Percentiles rank a stretch among this genome's conserved stretches.
These are phyloP conservation scores for Amanita inopinata DNA, from an alignment of 768 basidiomycete species.

Conservation along the genomic window DNA sequence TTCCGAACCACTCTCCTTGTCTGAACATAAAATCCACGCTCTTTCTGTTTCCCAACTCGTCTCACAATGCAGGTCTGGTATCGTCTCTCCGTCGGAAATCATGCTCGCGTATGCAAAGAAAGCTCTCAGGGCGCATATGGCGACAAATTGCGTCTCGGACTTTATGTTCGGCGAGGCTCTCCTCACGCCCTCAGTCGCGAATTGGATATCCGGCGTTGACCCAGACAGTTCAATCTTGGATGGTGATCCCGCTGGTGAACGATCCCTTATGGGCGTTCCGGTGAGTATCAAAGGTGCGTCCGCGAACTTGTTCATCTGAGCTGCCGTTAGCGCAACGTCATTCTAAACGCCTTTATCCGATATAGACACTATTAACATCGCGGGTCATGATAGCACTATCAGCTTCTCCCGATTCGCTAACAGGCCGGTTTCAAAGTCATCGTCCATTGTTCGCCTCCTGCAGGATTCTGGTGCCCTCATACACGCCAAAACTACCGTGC, in stretches of 20 bases:
- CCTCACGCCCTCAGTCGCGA: conserved; percentile 25
- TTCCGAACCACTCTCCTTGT: conserved; percentile 29
- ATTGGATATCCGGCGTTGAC: conserved; percentile 31
- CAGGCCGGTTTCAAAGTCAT: conserved; percentile 34
- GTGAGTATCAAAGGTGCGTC: conserved; percentile 54
- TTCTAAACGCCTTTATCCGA: conserved; percentile 1
- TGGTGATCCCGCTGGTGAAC: conserved; percentile 25
- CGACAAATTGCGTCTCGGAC: conserved; percentile 63
- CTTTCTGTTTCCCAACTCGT: conserved; percentile 40
- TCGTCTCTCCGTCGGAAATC: conserved; percentile 30
- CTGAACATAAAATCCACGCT: conserved; percentile 38
- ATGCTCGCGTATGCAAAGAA: conserved; percentile 47
- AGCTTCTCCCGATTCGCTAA: conserved; percentile 46
- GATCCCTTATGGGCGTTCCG: conserved; percentile 56
- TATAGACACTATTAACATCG: conserved; percentile 37
- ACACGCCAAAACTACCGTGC: conserved; percentile 55
- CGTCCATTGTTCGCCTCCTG: conserved; percentile 46
- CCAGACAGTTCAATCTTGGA: conserved; percentile 20
- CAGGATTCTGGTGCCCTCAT: conserved; percentile 56
- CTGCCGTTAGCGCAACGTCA: conserved; percentile 8
- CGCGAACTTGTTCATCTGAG: neutral
- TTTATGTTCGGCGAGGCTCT: conserved; percentile 45
- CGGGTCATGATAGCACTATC: conserved; percentile 51
- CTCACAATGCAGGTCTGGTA: conserved; percentile 31
- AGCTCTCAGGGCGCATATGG: conserved; percentile 39